Conservation (phyloP, 352 stramenopile species). For the Aphanomyces stellatus region DNA sequence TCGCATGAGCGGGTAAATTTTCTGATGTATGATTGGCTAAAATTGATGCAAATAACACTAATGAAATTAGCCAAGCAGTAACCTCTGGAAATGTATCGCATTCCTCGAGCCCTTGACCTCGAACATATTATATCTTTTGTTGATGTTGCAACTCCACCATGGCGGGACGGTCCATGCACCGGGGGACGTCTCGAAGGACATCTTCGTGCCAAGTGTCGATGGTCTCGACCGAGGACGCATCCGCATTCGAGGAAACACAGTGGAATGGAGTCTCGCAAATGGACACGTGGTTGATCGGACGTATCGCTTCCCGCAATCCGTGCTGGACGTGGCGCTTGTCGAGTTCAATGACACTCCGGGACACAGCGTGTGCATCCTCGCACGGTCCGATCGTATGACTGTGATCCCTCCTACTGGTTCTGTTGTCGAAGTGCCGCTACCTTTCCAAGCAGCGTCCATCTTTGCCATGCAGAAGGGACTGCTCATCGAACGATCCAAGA, state of each 20-base stretch:
- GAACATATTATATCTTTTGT: neutral
- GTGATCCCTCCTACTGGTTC: neutral
- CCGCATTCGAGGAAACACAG: neutral
- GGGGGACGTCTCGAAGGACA: neutral
- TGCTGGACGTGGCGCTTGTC: neutral
- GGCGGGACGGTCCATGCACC: neutral
- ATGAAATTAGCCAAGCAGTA: too few species aligned
- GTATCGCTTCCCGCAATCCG: neutral
- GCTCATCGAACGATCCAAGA: slow-evolving; percentile 39
- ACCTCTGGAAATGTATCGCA: too few species aligned
- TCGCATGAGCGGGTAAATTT: too few species aligned
- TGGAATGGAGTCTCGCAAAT: neutral
- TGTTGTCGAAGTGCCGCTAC: slow-evolving; percentile 47
- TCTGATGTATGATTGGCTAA: too few species aligned
- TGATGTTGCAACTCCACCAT: neutral
- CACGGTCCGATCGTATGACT: neutral
- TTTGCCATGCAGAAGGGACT: slow-evolving; percentile 35
- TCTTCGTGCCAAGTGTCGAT: neutral
- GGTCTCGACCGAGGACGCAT: neutral
- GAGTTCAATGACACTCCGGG: neutral
- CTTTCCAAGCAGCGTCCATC: slow-evolving; percentile 58
- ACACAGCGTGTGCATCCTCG: slow-evolving; percentile 1
- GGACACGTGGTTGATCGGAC: slow-evolving; percentile 1
- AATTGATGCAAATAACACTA: too few species aligned
- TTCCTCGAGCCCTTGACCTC: neutral